These are phyloP conservation scores for Cladorrhinum sp. DNA, from an alignment of 2,329 filamentous ascomycete genomes.

Conservation along the genomic window DNA sequence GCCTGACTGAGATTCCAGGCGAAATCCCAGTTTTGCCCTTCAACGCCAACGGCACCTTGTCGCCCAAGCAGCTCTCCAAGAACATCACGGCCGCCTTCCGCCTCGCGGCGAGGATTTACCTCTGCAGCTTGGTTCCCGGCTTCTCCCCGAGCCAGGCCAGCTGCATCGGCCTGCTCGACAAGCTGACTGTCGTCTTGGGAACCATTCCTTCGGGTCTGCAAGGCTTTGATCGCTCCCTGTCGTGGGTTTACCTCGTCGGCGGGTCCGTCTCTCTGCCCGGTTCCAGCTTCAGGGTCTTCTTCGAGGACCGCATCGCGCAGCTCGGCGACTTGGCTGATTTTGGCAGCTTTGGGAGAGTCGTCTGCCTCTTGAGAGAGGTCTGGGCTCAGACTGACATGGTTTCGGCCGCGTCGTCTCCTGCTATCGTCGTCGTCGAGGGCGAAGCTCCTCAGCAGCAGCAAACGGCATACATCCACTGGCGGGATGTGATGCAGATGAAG, in stretches of 20 bases:
- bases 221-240: constrained; percentile 85
- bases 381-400: constrained; percentile 74
- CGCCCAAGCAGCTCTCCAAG: constrained; percentile 76
- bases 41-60: constrained; percentile 70
- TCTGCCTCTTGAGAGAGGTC: constrained; percentile 73
- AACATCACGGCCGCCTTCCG: constrained; percentile 93
- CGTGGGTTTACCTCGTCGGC: constrained; percentile 89
- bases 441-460: constrained; percentile 37
- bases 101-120: constrained; percentile 87
- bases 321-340: constrained; percentile 75
- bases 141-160: constrained; percentile 73
- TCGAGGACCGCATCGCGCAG: constrained; percentile 69
- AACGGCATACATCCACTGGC: constrained; percentile 75
- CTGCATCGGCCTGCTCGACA: constrained; percentile 73
- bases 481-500: constrained; percentile 88
- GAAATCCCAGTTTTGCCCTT: constrained; percentile 59
- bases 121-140: constrained; percentile 91
- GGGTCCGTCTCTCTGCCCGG: constrained; percentile 72
- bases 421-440: constrained; percentile 35
- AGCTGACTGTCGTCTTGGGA: constrained; percentile 71
- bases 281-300: constrained; percentile 73
- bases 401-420: constrained; percentile 34
- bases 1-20: constrained; percentile 65
- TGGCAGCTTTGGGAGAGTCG: constrained; percentile 83
- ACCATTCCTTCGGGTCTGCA: constrained; percentile 76